phyloP scores from a whole-genome alignment of 345 rosid genomes.

The Punica granatum region DNA sequence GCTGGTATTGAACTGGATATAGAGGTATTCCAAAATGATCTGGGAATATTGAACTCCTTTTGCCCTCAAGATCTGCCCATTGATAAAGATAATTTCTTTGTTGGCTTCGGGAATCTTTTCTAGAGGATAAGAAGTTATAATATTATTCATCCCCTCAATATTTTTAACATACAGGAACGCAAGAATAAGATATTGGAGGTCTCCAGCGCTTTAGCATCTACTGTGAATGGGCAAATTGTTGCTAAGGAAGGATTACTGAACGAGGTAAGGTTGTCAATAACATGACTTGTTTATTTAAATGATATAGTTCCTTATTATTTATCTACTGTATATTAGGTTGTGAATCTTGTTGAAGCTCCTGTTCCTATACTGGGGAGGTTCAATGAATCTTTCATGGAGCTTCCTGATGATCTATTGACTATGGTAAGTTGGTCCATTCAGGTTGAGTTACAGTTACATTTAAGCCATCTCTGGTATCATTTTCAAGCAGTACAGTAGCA shows the following conservation, averaged over 20 bases:
- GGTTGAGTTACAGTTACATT: not conserved
- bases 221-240: slow-evolving; percentile 53
- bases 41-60: not conserved
- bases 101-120: not conserved
- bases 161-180: slow-evolving; percentile 40
- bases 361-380: slow-evolving; percentile 80
- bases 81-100: not conserved
- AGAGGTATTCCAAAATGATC: slow-evolving; percentile 42
- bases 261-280: slow-evolving; percentile 43
- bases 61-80: not conserved
- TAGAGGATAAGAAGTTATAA: not conserved
- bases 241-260: slow-evolving; percentile 55
- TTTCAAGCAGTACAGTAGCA: too few relatives aligned
- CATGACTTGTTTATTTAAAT: slow-evolving; percentile 15
- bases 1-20: slow-evolving; percentile 71
- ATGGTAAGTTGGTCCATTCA: slow-evolving; percentile 49
- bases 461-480: too few relatives aligned
- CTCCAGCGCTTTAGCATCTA: slow-evolving; percentile 52
- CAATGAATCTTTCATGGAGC: slow-evolving; percentile 74
- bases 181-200: slow-evolving; percentile 54
- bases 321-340: slow-evolving; percentile 41
- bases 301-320: not conserved
- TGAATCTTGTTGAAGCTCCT: slow-evolving; percentile 95
- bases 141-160: not conserved
- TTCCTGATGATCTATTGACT: slow-evolving; percentile 79